These are phyloP conservation scores for Apodospora peruviana DNA, from an alignment of 495 filamentous ascomycete genomes.

Conservation along the genomic window DNA sequence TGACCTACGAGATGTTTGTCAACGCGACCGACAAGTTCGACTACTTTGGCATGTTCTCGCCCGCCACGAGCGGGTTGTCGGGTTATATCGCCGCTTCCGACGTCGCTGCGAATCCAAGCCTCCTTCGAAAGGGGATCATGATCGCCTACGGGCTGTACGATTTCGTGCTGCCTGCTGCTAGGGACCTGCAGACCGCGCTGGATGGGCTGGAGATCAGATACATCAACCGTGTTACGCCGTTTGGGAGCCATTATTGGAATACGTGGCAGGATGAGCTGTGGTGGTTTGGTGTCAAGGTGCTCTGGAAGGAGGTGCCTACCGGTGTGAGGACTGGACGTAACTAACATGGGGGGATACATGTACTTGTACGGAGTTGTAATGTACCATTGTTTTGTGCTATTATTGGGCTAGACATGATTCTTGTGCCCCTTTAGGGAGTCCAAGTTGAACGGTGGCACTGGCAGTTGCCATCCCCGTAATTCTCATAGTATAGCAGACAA, in stretches of 20 bases:
- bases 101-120: conserved; percentile 15
- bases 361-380: no score
- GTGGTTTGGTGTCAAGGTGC: conserved; percentile 27
- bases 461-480: no score
- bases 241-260: conserved; percentile 28
- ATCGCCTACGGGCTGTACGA: conserved; percentile 28
- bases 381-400: no score
- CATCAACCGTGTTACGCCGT: conserved; percentile 21
- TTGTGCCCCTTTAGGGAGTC: no score
- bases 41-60: conserved; percentile 29
- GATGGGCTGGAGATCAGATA: conserved; percentile 10
- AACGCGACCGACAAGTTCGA: conserved; percentile 27
- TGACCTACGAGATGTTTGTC: conserved; percentile 31
- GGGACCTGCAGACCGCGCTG: conserved; percentile 21
- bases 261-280: conserved; percentile 32
- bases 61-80: conserved; percentile 14
- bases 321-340: no score
- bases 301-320: conserved; percentile 22
- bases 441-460: no score
- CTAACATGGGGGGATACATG: no score
- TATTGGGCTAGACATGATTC: no score
- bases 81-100: conserved; percentile 17
- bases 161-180: neutral
- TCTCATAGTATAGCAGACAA: no score
- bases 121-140: conserved; percentile 22